Conservation (phyloP, 1,284 basidiomycete genomes). For the Meripilus lineatus region DNA sequence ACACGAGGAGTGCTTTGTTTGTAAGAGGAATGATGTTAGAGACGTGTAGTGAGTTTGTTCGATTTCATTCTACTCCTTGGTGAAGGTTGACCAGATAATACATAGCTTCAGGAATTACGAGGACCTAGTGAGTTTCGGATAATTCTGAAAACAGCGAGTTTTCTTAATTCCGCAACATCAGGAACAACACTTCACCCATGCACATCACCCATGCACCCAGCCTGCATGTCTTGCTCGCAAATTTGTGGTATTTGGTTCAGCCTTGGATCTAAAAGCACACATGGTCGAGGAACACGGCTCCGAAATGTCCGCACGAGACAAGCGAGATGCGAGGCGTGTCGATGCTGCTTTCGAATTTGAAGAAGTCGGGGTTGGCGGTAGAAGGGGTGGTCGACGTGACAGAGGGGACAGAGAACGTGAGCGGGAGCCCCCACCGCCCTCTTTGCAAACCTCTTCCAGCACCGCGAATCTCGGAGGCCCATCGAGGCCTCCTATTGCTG, state of each 20-base stretch:
- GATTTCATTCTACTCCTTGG: neutral
- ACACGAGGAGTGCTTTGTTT: conserved; percentile 97
- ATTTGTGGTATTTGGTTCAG: conserved; percentile 90
- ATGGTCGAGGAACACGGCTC: conserved; percentile 84
- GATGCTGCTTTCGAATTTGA: conserved; percentile 80
- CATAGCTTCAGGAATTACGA: conserved; percentile 76
- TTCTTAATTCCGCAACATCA: conserved; percentile 19
- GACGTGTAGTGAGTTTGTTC: conserved; percentile 78
- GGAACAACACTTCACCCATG: conserved; percentile 67
- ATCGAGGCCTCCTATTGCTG: conserved; percentile 25
- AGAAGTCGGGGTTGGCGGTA: conserved; percentile 40
- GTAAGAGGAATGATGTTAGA: conserved; percentile 73
- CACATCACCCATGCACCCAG: conserved; percentile 79
- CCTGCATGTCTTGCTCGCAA: conserved; percentile 78
- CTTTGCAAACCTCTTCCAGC: neutral
- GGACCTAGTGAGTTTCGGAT: conserved; percentile 48
- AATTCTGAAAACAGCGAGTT: neutral
- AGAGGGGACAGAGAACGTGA: conserved; percentile 44
- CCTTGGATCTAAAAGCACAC: conserved; percentile 90
- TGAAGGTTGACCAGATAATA: conserved; percentile 8
- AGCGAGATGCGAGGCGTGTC: conserved; percentile 74
- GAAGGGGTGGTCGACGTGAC: conserved; percentile 35
- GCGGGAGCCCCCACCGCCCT: conserved; percentile 39
- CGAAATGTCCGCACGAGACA: conserved; percentile 75
- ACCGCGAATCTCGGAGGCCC: neutral